Evolutionary conservation across 179 eudicot species (phyloP).

Genomic region (Gypsophila paniculata): DNA sequence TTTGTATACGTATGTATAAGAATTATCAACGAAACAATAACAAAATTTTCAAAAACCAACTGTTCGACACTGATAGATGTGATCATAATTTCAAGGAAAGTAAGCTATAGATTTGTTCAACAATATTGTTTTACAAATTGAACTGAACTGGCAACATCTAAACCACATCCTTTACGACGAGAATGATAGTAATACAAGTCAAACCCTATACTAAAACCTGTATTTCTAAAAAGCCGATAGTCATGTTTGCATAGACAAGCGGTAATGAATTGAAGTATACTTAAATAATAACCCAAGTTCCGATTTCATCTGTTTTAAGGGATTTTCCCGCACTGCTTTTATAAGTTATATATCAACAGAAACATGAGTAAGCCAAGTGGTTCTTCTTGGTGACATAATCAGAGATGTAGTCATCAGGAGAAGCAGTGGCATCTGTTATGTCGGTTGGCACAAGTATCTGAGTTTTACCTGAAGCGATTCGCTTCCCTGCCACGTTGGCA

Average conservation of each 20-base stretch:
- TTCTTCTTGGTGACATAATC: slow-evolving; percentile 72
- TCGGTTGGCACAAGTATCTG: slow-evolving; percentile 77
- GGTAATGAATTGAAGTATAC: slow-evolving; percentile 25
- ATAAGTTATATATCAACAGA: slow-evolving; percentile 67
- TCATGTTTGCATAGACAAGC: slow-evolving; percentile 23
- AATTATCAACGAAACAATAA: no score
- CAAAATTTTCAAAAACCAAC: no score
- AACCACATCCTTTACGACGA: slow-evolving; percentile 33
- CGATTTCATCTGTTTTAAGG: no score
- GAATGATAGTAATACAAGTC: slow-evolving; percentile 27
- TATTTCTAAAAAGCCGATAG: slow-evolving; percentile 21
- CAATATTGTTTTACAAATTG: not conserved
- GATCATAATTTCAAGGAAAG: not conserved
- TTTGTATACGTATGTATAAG: no score
- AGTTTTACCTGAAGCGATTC: slow-evolving; percentile 73
- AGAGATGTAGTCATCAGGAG: slow-evolving; percentile 56
- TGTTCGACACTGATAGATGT: no score
- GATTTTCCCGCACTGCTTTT: no score
- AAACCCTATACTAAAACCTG: slow-evolving; percentile 32
- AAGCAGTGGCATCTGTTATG: slow-evolving; percentile 43
- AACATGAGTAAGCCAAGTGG: slow-evolving; percentile 92
- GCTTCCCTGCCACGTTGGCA: slow-evolving; percentile 80
- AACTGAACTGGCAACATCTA: slow-evolving; percentile 24
- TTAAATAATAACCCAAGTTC: slow-evolving; percentile 25
- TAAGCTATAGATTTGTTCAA: not conserved